Base-by-base conservation (phyloP, 2,329 filamentous ascomycete genomes). In the Aspergillaceae sp. region DNA sequence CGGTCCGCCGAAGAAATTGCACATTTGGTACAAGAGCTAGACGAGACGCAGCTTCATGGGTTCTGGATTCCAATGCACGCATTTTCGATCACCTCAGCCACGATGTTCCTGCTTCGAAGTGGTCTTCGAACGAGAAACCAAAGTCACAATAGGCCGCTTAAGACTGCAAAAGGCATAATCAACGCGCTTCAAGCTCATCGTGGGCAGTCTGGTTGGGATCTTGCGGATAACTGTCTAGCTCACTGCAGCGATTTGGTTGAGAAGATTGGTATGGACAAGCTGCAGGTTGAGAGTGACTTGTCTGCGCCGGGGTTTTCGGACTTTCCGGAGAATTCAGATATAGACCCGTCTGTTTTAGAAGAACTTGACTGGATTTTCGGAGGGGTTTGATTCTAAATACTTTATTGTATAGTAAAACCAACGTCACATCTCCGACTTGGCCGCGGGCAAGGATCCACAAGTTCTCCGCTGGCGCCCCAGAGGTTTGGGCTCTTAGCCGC, bases 1-100 rank as follows among this genome's bases (percentile, higher is more conserved):
- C 57, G 68, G 7, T 69, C 70, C 0, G 70, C 73, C 0, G 74
- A 77, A 47, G 72, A 77, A 1, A 75, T 78, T 10, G 65, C 76
- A 0, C 59, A 71, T 4, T 54, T 77, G 2, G 63, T 73, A 0
- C 72, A 74, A 40, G 74, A 76, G 40, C 56, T 78, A 0, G 58
- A 65, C 3, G 62, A 65, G 4, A 44, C 61, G 1, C 71, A 76
- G 10, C 59, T 76, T 0, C 60, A 63, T 2, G 75, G 72, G 41
- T 78, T 76, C 47, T 78, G 74, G 74, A 60, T 77, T 2, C 67
- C 75, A 0, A 63, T 72, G 3, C 65, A 66, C 34, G 68, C 73
- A 0, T 77, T 75, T 45, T 63, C 69, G 1, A 68, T 76, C n/a
- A 68, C 73, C 0, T 70, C 72, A 1, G 73, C 76, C 0, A 69